Conservation (phyloP, 495 filamentous ascomycete genomes). For the Daldinia caldariorum region DNA sequence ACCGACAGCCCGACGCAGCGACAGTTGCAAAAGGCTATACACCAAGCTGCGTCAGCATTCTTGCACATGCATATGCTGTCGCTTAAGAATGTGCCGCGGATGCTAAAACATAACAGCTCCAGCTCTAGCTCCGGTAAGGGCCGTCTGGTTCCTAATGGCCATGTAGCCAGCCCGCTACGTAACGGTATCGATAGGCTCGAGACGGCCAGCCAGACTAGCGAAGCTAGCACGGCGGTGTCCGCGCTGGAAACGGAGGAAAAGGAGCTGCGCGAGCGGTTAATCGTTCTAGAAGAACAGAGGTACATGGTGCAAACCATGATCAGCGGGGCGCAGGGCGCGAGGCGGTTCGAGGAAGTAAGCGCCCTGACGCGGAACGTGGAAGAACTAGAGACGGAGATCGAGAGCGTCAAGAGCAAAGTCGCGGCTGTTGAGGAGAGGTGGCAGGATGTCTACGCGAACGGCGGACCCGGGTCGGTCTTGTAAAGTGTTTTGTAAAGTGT, state of each 20-base stretch:
- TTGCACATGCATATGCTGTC: conserved; percentile 93
- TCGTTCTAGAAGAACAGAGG: conserved; percentile 93
- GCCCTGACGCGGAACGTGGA: conserved; percentile 82
- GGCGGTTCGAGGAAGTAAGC: conserved; percentile 90
- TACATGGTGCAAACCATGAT: conserved; percentile 94
- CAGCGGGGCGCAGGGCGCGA: conserved; percentile 76
- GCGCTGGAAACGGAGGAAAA: conserved; percentile 88
- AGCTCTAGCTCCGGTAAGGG: conserved; percentile 51
- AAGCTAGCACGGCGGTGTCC: conserved; percentile 71
- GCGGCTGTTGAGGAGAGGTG: conserved; percentile 64
- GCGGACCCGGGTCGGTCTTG: conserved; percentile 23
- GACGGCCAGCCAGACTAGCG: conserved; percentile 67
- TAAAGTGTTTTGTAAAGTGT: conserved; percentile 5
- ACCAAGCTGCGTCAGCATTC: conserved; percentile 84
- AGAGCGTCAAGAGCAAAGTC: conserved; percentile 66
- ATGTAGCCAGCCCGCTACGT: conserved; percentile 53
- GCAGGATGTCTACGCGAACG: conserved; percentile 58
- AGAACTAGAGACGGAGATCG: conserved; percentile 86
- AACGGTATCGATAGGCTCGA: conserved; percentile 61
- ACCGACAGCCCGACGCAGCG: conserved; percentile 75
- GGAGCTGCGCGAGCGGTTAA: conserved; percentile 79
- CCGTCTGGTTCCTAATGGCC: conserved; percentile 50
- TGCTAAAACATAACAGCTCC: conserved; percentile 76
- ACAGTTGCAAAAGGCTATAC: conserved; percentile 83
- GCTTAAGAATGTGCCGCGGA: conserved; percentile 82